Evolutionary conservation across 225 moss, liverwort and hornwort species (phyloP).

Genomic region (Sphagnum tenellum): DNA sequence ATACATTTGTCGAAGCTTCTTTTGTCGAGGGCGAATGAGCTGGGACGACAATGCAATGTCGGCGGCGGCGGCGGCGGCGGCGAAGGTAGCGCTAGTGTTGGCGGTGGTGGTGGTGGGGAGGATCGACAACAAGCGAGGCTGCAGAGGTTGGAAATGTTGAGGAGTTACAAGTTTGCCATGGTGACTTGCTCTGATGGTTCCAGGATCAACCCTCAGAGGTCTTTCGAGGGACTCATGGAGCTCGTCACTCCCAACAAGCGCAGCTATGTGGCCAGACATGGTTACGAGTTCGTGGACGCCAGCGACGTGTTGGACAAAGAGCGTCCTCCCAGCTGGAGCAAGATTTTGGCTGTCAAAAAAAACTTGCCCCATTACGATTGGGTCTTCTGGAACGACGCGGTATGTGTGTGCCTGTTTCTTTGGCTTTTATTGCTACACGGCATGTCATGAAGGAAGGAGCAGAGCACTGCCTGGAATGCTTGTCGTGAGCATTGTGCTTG

Average conservation of each 20-base stretch:
- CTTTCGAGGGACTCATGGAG: slow-evolving; percentile 94
- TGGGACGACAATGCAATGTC: slow-evolving; percentile 61
- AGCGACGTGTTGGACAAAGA: slow-evolving; percentile 75
- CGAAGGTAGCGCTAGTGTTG: too few species aligned
- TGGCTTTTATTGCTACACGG: too few species aligned
- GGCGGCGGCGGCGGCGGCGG: too few species aligned
- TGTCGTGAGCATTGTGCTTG: too few species aligned
- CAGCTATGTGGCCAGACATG: slow-evolving; percentile 72
- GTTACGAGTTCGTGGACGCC: slow-evolving; percentile 92
- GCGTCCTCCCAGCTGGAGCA: slow-evolving; percentile 99
- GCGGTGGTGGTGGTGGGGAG: too few species aligned
- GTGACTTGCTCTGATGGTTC: slow-evolving; percentile 96
- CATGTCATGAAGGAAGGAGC: too few species aligned
- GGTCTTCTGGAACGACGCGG: slow-evolving; percentile 99
- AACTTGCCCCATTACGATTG: slow-evolving; percentile 83
- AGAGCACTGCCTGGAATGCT: too few species aligned
- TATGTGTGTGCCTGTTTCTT: slow-evolving; percentile 13
- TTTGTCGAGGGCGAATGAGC: slow-evolving; percentile 70
- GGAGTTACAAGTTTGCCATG: slow-evolving; percentile 76
- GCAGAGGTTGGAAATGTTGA: slow-evolving; percentile 24
- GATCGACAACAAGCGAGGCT: slow-evolving; percentile 12
- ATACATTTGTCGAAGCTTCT: slow-evolving; percentile 63
- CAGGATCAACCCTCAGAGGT: slow-evolving; percentile 77
- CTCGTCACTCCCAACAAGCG: slow-evolving; percentile 79
- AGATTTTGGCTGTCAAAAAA: slow-evolving; percentile 88